These are phyloP conservation scores for Amanita jacksonii DNA, from an alignment of 768 basidiomycete species.

Conservation along the genomic window DNA sequence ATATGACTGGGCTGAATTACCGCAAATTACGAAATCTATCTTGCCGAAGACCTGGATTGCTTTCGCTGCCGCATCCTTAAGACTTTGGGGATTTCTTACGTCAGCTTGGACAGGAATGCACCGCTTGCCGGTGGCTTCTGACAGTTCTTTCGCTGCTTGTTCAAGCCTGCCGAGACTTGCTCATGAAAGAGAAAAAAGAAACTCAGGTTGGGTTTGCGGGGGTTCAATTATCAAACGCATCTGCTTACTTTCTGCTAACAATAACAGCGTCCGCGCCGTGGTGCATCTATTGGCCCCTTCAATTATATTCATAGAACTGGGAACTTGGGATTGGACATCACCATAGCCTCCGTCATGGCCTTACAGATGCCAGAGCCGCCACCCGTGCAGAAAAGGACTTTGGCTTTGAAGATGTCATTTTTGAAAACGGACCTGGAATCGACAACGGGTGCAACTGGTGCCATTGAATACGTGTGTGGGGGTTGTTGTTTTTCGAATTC, in stretches of 20 bases:
- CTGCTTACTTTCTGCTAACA: constrained; percentile 82
- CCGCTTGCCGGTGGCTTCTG: constrained; percentile 52
- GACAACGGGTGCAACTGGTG: constrained; percentile 36
- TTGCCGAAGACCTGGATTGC: constrained; percentile 70
- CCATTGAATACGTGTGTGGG: too few relatives aligned
- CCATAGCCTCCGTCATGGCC: constrained; percentile 76
- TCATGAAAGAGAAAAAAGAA: too few relatives aligned
- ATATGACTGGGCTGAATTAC: constrained; percentile 29
- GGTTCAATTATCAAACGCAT: too few relatives aligned
- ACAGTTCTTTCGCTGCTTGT: constrained; percentile 61
- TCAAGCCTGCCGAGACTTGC: constrained; percentile 62
- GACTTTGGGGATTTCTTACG: constrained; percentile 65
- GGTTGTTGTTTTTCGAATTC: constrained; percentile 27
- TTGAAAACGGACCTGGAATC: constrained; percentile 63
- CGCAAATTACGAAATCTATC: constrained; percentile 94
- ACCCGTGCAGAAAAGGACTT: constrained; percentile 86
- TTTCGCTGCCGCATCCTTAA: constrained; percentile 67
- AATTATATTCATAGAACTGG: too few relatives aligned
- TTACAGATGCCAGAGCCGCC: constrained; percentile 92
- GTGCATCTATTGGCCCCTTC: too few relatives aligned
- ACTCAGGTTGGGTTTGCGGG: too few relatives aligned
- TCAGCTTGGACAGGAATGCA: constrained; percentile 76
- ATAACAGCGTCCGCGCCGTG: constrained; percentile 80
- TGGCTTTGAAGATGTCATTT: constrained; percentile 77
- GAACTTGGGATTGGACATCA: too few relatives aligned